Percentiles rank a stretch among this genome's conserved stretches.
phyloP scores from a whole-genome alignment of 2,329 filamentous ascomycete genomes.

The Torrubiella hemipterigena region DNA sequence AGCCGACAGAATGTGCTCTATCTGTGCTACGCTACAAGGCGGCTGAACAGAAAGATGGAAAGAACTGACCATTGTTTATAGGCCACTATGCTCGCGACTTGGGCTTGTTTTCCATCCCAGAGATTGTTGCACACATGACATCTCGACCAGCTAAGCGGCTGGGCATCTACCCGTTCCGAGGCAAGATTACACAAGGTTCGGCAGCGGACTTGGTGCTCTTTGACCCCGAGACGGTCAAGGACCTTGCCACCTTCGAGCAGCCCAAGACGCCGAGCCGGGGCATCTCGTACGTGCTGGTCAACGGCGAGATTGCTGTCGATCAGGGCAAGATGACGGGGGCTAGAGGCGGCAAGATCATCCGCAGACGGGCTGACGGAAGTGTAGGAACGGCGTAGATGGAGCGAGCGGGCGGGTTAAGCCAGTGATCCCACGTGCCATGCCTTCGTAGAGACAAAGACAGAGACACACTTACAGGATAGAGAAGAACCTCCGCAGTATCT shows the following conservation, averaged over 20 bases:
- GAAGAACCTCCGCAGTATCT: no score
- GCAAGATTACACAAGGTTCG: conserved; percentile 11
- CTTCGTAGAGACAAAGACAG: no score
- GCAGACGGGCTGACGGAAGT: conserved; percentile 5
- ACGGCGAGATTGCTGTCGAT: conserved; percentile 11
- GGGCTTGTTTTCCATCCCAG: conserved; percentile 10
- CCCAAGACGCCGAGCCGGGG: conserved; percentile 10
- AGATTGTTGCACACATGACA: conserved; percentile 12
- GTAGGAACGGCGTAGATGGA: no score
- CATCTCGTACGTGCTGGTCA: conserved; percentile 12
- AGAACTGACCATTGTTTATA: not conserved
- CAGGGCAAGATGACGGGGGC: conserved; percentile 10
- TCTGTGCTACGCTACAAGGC: no score
- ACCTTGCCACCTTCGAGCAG: conserved; percentile 12
- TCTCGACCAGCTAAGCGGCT: conserved; percentile 13
- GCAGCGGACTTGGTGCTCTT: conserved; percentile 13
- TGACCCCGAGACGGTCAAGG: conserved; percentile 9
- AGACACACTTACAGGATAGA: no score
- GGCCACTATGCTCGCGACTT: conserved; percentile 13
- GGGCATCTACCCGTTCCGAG: conserved; percentile 11
- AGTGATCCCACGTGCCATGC: no score
- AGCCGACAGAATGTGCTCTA: no score
- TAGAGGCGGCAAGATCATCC: conserved; percentile 9
- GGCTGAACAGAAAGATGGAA: not conserved
- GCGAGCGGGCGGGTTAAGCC: no score